Conservation (phyloP, 2,329 filamentous ascomycete species). For the Coniochaeta pulveracea region DNA sequence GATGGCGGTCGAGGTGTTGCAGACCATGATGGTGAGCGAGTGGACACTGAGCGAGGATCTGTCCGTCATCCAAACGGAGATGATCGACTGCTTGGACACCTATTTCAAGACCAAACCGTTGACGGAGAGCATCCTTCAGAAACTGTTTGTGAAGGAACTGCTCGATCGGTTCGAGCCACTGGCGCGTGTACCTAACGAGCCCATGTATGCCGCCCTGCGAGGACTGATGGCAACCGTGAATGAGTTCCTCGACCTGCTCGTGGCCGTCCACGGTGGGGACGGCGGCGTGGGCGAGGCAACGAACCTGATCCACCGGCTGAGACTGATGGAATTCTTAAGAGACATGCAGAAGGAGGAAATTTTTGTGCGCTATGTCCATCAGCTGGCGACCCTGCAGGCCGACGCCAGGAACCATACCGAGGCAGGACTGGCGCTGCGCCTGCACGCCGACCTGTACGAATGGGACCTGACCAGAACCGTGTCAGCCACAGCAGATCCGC, state of each 20-base stretch:
- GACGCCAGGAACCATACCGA: conserved; percentile 71
- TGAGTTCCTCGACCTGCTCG: conserved; percentile 81
- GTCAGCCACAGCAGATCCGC: conserved; percentile 57
- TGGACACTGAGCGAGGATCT: conserved; percentile 94
- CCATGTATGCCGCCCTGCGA: conserved; percentile 63
- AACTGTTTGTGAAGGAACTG: conserved; percentile 81
- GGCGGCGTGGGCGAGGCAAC: conserved; percentile 59
- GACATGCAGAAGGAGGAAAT: conserved; percentile 97
- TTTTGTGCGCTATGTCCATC: conserved; percentile 91
- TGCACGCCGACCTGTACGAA: conserved; percentile 86
- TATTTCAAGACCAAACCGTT: conserved; percentile 84
- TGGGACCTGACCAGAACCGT: conserved; percentile 69
- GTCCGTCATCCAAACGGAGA: conserved; percentile 83
- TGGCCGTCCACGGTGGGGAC: conserved; percentile 76
- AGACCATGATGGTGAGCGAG: conserved; percentile 97
- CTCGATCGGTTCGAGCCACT: conserved; percentile 69
- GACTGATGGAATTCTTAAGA: conserved; percentile 90
- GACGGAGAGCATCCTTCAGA: conserved; percentile 82
- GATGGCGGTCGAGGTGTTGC: conserved; percentile 85
- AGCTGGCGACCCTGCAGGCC: conserved; percentile 69
- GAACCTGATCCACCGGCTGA: conserved; percentile 76
- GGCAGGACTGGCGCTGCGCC: conserved; percentile 75
- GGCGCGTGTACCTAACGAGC: conserved; percentile 54
- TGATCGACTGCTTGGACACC: conserved; percentile 85
- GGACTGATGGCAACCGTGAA: conserved; percentile 77